These are phyloP conservation scores for Aegilops longissima DNA, from an alignment of 176 grass and related monocot species.

Conservation along the genomic window DNA sequence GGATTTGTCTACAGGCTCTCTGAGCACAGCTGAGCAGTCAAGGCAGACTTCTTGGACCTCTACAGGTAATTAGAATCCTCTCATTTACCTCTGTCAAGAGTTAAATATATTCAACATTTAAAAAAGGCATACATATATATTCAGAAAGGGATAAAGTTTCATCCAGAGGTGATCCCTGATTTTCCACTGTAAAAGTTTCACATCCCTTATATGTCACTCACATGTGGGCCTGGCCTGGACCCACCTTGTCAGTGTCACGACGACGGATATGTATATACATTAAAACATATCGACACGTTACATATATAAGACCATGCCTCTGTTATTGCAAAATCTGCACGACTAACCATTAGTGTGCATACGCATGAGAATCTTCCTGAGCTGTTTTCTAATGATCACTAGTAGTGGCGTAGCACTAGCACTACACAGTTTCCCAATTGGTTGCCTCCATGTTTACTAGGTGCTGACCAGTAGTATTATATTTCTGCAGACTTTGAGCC, in stretches of 20 bases:
- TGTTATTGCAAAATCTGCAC: not conserved
- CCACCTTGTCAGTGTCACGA: not conserved
- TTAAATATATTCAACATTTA: not conserved
- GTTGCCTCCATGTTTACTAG: constrained; percentile 35
- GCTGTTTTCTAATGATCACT: not conserved
- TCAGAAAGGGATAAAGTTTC: too few species aligned
- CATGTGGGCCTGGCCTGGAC: not conserved
- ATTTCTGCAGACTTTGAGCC: constrained; percentile 81
- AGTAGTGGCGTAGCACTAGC: constrained; percentile 27
- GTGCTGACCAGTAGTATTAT: not conserved
- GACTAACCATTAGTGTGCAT: constrained; percentile 14
- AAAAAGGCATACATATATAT: not conserved
- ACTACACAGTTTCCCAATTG: constrained; percentile 22
- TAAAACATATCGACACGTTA: not conserved
- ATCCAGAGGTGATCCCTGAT: not conserved
- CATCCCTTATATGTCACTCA: not conserved
- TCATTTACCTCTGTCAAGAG: not conserved
- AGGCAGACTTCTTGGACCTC: constrained; percentile 61
- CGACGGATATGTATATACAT: not conserved
- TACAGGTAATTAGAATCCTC: constrained; percentile 33
- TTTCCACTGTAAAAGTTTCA: not conserved
- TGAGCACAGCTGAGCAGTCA: constrained; percentile 58
- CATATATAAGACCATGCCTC: not conserved
- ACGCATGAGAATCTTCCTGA: constrained; percentile 14
- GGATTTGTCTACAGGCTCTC: constrained; percentile 58